These are phyloP conservation scores for Amauroascus niger DNA, from an alignment of 2,329 filamentous ascomycete species.

Conservation along the genomic window DNA sequence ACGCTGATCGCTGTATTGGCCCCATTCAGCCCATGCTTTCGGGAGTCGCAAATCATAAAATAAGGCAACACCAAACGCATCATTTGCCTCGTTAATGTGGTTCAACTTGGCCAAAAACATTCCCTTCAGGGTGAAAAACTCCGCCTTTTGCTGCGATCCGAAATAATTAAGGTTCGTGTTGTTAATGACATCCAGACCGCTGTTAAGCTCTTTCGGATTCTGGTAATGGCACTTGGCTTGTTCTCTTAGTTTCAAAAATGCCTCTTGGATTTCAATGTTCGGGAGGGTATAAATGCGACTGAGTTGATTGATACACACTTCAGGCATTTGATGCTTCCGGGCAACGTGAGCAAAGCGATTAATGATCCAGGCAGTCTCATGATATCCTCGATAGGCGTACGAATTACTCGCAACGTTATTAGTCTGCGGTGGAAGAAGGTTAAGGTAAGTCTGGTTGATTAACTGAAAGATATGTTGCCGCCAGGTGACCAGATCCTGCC, in stretches of 20 bases:
- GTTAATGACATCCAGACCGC: conserved; percentile 94
- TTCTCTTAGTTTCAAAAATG: conserved; percentile 95
- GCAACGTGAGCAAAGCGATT: conserved; percentile 97
- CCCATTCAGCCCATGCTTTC: conserved; percentile 99
- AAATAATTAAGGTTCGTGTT: conserved; percentile 99
- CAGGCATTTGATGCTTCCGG: conserved; percentile 88
- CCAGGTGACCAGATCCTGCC: conserved; percentile 99
- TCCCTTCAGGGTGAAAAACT: conserved; percentile 97
- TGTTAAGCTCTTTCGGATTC: conserved; percentile 83
- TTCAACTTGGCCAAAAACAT: conserved; percentile 97
- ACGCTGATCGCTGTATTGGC: conserved; percentile 90
- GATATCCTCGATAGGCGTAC: conserved; percentile 92
- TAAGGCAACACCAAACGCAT: conserved; percentile 85
- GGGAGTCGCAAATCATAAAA: conserved; percentile 93
- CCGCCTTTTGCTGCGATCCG: conserved; percentile 87
- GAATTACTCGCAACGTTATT: conserved; percentile 81
- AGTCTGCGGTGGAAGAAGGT: conserved; percentile 67
- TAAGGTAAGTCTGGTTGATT: conserved; percentile 89
- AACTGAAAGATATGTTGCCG: conserved; percentile 96
- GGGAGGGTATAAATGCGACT: conserved; percentile 97
- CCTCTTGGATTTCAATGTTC: conserved; percentile 99
- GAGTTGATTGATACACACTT: conserved; percentile 94
- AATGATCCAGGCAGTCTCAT: conserved; percentile 99
- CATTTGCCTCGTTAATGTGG: conserved; percentile 82
- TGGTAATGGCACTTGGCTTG: conserved; percentile 99